phyloP scores from a whole-genome alignment of 2,329 filamentous ascomycete species.

The Penicillium sp. region DNA sequence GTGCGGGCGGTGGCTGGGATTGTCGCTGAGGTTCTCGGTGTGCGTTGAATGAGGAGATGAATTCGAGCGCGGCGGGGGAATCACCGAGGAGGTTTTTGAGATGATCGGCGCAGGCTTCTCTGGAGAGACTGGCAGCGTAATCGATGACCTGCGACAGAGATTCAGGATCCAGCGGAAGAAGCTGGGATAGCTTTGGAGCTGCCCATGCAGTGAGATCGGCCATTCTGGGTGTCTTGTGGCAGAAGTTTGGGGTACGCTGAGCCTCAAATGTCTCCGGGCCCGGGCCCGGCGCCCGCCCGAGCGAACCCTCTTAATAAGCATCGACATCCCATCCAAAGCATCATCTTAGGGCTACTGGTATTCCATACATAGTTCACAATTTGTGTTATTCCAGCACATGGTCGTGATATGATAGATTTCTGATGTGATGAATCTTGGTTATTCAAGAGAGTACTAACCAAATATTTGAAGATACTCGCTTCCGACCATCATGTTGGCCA shows the following conservation, averaged over 20 bases:
- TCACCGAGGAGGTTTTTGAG: conserved; percentile 87
- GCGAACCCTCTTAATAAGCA: conserved; percentile 5
- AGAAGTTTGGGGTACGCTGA: neutral
- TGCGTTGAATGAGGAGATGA: conserved; percentile 74
- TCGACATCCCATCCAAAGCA: too few species aligned
- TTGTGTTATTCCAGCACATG: neutral
- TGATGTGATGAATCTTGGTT: too few species aligned
- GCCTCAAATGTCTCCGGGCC: neutral
- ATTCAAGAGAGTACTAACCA: neutral
- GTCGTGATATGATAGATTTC: neutral
- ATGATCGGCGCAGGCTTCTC: conserved; percentile 76
- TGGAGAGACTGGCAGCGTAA: conserved; percentile 76
- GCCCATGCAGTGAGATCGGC: conserved; percentile 55
- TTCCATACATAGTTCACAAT: neutral
- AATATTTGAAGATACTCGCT: neutral
- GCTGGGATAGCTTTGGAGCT: conserved; percentile 69
- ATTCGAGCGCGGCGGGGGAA: conserved; percentile 71
- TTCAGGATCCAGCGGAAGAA: conserved; percentile 82
- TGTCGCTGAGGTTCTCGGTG: conserved; percentile 47
- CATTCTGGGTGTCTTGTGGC: conserved; percentile 12
- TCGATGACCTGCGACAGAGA: conserved; percentile 82
- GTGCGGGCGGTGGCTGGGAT: conserved; percentile 12
- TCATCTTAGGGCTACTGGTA: neutral
- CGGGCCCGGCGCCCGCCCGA: too few species aligned
- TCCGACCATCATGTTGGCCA: too few species aligned